phyloP scores from a whole-genome alignment of 2,329 filamentous ascomycete species.

The Penicillium sp. region DNA sequence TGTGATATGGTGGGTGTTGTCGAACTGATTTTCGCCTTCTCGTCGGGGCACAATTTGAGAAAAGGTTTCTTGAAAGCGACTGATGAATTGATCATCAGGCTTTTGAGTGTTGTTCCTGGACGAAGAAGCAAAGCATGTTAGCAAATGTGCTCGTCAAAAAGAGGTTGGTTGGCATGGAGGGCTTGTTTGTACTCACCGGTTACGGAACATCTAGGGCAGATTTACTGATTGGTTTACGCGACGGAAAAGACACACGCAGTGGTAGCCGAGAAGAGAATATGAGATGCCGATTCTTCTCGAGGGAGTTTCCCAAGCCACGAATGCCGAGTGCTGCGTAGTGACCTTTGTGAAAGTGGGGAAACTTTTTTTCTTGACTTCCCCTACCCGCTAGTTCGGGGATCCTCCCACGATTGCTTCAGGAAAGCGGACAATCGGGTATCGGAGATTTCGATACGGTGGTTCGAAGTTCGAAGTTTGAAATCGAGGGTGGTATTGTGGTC shows the following conservation, averaged over 20 bases:
- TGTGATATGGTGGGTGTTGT: constrained; percentile 28
- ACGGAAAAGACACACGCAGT: not conserved
- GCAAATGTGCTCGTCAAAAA: not conserved
- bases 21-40: constrained; percentile 38
- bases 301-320: not conserved
- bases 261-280: not conserved
- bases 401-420: not conserved
- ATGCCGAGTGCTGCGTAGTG: not conserved
- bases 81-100: constrained; percentile 81
- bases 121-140: constrained; percentile 2
- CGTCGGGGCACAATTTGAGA: constrained; percentile 67
- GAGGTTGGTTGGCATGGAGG: not conserved
- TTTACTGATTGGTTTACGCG: constrained; percentile 4
- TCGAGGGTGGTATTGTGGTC: not conserved
- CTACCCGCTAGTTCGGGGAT: not conserved
- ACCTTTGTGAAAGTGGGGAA: not conserved
- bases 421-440: no score
- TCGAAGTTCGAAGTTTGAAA: no score
- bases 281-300: no score
- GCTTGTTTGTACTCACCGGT: constrained; percentile 44
- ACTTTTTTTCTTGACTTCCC: not conserved
- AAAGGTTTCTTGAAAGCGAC: constrained; percentile 82
- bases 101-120: constrained; percentile 78
- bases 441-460: no score
- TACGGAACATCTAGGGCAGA: constrained; percentile 49